Percentiles rank a stretch among this genome's conserved stretches.
Evolutionary conservation across 169 alveolate genomes (phyloP).

Genomic region (Gregarina niphandrodes): DNA sequence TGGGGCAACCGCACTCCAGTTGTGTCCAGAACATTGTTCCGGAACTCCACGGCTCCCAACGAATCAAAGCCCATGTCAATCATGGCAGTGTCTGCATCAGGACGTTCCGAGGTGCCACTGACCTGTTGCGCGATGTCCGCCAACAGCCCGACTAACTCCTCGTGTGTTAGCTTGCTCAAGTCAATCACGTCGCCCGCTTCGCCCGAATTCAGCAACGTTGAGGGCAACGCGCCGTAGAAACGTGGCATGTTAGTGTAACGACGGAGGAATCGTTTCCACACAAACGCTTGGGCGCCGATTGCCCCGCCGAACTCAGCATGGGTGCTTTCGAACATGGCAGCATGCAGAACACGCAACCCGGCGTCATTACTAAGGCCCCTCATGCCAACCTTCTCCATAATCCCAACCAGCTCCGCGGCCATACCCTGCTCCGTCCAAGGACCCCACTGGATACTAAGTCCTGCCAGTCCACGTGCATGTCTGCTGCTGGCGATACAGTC

Average conservation of each 20-base stretch:
- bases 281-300: conserved; percentile 6
- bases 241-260: conserved; percentile 2
- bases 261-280: conserved; percentile 10
- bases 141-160: background rate
- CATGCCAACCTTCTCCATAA: conserved; percentile 33
- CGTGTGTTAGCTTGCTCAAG: background rate
- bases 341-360: conserved; percentile 25
- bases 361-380: conserved; percentile 29
- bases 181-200: too few relatives aligned
- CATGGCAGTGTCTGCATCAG: conserved; percentile 22
- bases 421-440: conserved; percentile 33
- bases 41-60: conserved; percentile 34
- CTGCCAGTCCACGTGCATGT: conserved; percentile 15
- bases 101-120: conserved; percentile 6
- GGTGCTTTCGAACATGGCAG: background rate
- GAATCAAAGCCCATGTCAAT: conserved; percentile 34
- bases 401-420: conserved; percentile 24
- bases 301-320: background rate
- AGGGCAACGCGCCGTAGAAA: conserved; percentile 2
- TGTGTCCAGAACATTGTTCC: conserved; percentile 15
- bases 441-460: conserved; percentile 29
- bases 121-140: conserved; percentile 13
- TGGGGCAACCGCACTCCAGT: conserved; percentile 37
- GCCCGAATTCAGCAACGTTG: too few relatives aligned
- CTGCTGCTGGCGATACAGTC: conserved; percentile 16